Conservation (phyloP, 768 basidiomycete species). For the Boletus rubroflammeus region DNA sequence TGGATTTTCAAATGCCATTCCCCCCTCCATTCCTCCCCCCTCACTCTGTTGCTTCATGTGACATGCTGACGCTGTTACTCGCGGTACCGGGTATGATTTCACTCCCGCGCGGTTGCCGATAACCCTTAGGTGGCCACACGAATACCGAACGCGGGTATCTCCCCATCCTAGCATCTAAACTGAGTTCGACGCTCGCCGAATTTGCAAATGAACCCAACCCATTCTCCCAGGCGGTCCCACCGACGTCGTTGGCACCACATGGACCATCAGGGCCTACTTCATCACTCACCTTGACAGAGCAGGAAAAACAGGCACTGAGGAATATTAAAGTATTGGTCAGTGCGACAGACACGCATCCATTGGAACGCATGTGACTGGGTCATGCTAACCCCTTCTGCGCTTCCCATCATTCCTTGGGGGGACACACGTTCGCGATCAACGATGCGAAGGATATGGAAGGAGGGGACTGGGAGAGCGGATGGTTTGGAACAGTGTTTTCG, state of each 20-base stretch:
- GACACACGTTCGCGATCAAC: slow-evolving; percentile 1
- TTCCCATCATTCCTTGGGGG: not conserved
- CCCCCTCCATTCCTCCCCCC: not conserved
- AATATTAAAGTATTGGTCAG: slow-evolving; percentile 67
- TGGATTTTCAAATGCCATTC: not conserved
- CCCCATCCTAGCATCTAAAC: slow-evolving; percentile 61
- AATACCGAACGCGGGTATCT: slow-evolving; percentile 96
- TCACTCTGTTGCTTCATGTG: slow-evolving; percentile 7
- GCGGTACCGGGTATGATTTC: slow-evolving; percentile 16
- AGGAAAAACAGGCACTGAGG: slow-evolving; percentile 24
- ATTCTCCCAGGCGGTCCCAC: slow-evolving; percentile 2
- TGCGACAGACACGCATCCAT: slow-evolving; percentile 67
- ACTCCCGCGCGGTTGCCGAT: slow-evolving; percentile 17
- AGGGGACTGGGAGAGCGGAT: not conserved
- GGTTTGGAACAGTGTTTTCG: not conserved
- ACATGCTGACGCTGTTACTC: slow-evolving; percentile 7
- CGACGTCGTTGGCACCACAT: slow-evolving; percentile 30
- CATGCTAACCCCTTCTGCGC: not conserved
- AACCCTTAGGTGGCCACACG: slow-evolving; percentile 72
- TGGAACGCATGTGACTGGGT: slow-evolving; percentile 52
- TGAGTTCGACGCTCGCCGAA: slow-evolving; percentile 48
- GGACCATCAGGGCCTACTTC: slow-evolving; percentile 13
- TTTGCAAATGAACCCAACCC: slow-evolving; percentile 22
- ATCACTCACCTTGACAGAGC: slow-evolving; percentile 30
- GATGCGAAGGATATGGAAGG: slow-evolving; percentile 4